A percentile compares a stretch with the other conserved stretches of the same genome.
Evolutionary conservation across 257 asterid species (phyloP).

Genomic region (Rauvolfia tetraphylla): DNA sequence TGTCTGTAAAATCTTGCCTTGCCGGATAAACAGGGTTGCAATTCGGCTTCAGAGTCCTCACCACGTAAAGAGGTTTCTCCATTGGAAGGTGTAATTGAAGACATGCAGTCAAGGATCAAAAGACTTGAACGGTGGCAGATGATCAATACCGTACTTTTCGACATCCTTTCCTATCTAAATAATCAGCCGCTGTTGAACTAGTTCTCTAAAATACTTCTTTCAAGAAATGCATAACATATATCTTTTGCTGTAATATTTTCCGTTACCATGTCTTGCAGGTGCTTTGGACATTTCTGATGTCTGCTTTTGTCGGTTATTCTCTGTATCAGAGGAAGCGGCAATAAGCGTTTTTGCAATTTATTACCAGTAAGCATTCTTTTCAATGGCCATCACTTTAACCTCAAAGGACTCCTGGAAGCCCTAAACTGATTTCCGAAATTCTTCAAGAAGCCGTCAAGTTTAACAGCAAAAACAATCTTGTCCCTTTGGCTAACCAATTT

Average conservation of each 20-base stretch:
- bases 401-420: background rate
- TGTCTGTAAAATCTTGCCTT: slow-evolving; percentile 1
- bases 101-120: slow-evolving; percentile 84
- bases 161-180: slow-evolving; percentile 8
- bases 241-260: background rate
- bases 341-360: slow-evolving; percentile 12
- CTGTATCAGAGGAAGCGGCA: slow-evolving; percentile 78
- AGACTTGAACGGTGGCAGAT: slow-evolving; percentile 87
- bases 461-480: background rate
- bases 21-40: slow-evolving; percentile 53
- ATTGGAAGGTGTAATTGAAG: slow-evolving; percentile 70
- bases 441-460: background rate
- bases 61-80: slow-evolving; percentile 79
- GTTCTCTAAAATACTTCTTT: background rate
- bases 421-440: background rate
- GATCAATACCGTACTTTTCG: slow-evolving; percentile 59
- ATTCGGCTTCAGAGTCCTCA: slow-evolving; percentile 82
- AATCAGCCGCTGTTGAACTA: background rate
- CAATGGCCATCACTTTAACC: background rate
- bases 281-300: slow-evolving; percentile 95
- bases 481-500: background rate
- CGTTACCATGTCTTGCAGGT: slow-evolving; percentile 43
- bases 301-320: slow-evolving; percentile 92
- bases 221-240: background rate
- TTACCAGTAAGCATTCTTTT: background rate